Evolutionary conservation across 768 basidiomycete species (phyloP).

Genomic region (Antrodiella citrinella): DNA sequence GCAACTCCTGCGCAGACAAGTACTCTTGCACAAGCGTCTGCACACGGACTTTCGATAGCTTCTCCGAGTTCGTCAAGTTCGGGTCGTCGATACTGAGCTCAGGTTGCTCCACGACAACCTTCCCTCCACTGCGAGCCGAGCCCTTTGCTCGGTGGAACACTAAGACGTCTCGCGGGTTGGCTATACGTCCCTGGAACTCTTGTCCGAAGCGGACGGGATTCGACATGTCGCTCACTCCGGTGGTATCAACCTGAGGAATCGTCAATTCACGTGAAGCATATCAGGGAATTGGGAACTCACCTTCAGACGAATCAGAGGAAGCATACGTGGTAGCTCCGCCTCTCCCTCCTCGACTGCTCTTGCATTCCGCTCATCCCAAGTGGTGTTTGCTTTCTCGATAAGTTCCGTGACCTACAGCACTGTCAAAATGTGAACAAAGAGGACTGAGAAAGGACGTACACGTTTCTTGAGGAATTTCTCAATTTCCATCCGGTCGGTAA

Average conservation of each 20-base stretch:
- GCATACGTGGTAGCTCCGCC: slow-evolving; percentile 56
- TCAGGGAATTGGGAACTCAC: no score
- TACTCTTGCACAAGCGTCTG: slow-evolving; percentile 89
- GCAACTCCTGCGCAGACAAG: slow-evolving; percentile 85
- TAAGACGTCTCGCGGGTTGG: slow-evolving; percentile 91
- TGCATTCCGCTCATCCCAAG: slow-evolving; percentile 72
- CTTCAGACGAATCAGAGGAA: slow-evolving; percentile 84
- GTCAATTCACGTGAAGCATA: slow-evolving; percentile 15
- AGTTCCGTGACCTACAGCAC: slow-evolving; percentile 63
- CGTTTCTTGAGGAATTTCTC: slow-evolving; percentile 70
- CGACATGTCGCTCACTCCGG: slow-evolving; percentile 82
- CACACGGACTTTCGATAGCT: slow-evolving; percentile 74
- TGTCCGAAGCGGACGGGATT: slow-evolving; percentile 97
- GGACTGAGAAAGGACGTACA: no score
- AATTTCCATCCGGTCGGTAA: slow-evolving; percentile 77
- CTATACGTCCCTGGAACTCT: slow-evolving; percentile 83
- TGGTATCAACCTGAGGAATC: slow-evolving; percentile 81
- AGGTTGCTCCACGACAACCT: slow-evolving; percentile 68
- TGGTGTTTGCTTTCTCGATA: slow-evolving; percentile 67
- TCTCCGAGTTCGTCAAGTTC: slow-evolving; percentile 57
- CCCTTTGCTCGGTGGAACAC: slow-evolving; percentile 84
- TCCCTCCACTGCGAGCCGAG: slow-evolving; percentile 36
- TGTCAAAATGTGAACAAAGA: slow-evolving; percentile 3
- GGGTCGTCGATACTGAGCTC: slow-evolving; percentile 79
- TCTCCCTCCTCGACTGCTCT: slow-evolving; percentile 55